phyloP scores from a whole-genome alignment of 2,329 filamentous ascomycete species.

The Colletotrichum limetticola region DNA sequence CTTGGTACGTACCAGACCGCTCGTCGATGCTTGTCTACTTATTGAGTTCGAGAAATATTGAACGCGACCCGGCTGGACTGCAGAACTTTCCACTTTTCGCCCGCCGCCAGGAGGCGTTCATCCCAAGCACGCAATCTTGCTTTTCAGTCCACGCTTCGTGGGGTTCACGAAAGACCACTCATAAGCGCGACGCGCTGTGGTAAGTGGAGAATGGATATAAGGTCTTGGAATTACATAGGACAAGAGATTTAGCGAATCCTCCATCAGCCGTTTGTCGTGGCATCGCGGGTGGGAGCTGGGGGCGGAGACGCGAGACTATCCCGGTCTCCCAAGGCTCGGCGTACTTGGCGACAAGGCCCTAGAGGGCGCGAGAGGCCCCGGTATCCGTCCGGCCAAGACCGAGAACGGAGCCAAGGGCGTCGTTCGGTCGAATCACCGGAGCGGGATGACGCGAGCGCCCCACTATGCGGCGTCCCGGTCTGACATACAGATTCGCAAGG shows the following conservation, averaged over 20 bases:
- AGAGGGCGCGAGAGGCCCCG: background rate
- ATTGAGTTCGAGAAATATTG: background rate
- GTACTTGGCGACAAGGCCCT: constrained; percentile 22
- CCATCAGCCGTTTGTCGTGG: background rate
- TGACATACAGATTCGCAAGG: background rate
- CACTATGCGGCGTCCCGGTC: background rate
- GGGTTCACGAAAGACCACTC: background rate
- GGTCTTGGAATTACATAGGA: constrained; percentile 34
- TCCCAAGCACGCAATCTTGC: constrained; percentile 32
- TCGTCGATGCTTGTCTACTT: background rate
- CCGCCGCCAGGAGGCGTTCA: background rate
- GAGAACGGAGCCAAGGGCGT: background rate
- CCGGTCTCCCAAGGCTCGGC: constrained; percentile 29
- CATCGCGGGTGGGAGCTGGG: background rate
- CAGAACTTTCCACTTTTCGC: constrained; percentile 18
- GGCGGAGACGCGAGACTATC: background rate
- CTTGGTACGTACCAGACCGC: constrained; percentile 2
- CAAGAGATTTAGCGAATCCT: constrained; percentile 31
- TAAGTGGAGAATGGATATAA: background rate
- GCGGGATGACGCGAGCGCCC: constrained; percentile 14
- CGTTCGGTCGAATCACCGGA: constrained; percentile 14
- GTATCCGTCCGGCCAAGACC: constrained; percentile 31
- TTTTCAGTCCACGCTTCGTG: constrained; percentile 23
- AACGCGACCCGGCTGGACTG: background rate
- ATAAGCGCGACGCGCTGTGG: background rate